phyloP scores from a whole-genome alignment of 1,284 basidiomycete genomes.

The Irpex sp. region DNA sequence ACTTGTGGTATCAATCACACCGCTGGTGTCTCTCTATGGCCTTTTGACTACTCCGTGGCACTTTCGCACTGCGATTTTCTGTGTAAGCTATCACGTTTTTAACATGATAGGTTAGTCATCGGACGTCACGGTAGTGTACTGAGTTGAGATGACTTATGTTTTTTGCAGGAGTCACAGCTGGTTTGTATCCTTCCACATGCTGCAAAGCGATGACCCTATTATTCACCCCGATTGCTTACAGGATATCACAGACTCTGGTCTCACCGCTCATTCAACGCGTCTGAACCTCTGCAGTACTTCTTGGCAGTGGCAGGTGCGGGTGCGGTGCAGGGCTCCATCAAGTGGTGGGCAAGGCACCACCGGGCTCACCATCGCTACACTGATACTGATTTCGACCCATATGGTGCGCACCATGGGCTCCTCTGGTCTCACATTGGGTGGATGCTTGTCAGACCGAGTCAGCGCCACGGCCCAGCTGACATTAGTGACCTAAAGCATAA shows the following conservation, averaged over 20 bases:
- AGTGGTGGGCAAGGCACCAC: constrained; percentile 89
- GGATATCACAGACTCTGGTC: constrained; percentile 93
- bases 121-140: not conserved
- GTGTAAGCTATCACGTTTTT: constrained; percentile 52
- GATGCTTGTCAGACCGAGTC: constrained; percentile 82
- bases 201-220: not conserved
- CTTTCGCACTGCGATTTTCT: constrained; percentile 42
- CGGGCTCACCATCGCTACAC: constrained; percentile 88
- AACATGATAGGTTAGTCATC: constrained; percentile 43
- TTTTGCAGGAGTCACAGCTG: constrained; percentile 25
- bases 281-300: constrained; percentile 67
- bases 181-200: constrained; percentile 3
- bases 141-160: not conserved
- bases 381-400: constrained; percentile 89
- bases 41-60: constrained; percentile 20
- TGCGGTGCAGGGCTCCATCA: constrained; percentile 86
- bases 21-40: constrained; percentile 17
- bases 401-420: constrained; percentile 78
- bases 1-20: constrained; percentile 14
- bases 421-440: constrained; percentile 81
- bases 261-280: constrained; percentile 84
- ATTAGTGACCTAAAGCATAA: constrained; percentile 75
- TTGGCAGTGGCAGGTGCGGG: constrained; percentile 81
- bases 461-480: constrained; percentile 76
- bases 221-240: constrained; percentile 15